Base-by-base conservation (phyloP, 2,329 filamentous ascomycete species). In the Taxawa tesnikishii region DNA sequence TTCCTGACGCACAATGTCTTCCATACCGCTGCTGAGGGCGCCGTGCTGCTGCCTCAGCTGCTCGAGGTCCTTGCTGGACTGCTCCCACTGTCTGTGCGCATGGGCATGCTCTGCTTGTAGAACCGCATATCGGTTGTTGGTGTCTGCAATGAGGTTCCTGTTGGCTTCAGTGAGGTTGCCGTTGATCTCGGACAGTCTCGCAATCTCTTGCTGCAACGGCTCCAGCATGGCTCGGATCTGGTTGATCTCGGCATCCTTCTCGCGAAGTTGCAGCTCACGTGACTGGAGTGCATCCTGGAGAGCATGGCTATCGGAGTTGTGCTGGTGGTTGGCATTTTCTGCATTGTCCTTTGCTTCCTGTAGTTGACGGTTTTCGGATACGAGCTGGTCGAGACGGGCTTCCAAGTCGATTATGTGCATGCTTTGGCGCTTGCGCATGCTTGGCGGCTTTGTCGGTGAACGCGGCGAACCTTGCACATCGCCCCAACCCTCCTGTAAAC, bases 351-450 rank as follows among this genome's bases (percentile, higher is more conserved):
- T 39, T 6, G 82, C 79, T 29, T 87, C 79, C 45, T 74, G 68
- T 16, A 98, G 74, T 40, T 75, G 63, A 35, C 79, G 76, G 51
- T 96, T 96, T 55, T 98, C 88, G 14, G 79, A 75, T 25, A 80
- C 66, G 42, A 98, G 68, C 56, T 88, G 79, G 46, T 94, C 84
- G 47, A 98, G 71, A 49, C 73, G 75, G 38, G 73, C 68, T 64
- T 96, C 85, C 51, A 98, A 76, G 49, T 98, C 88, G 51, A 71
- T 62, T 39, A 96, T 76, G 62, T 96, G 88, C 78, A 96, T 88
- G 68, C 88, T 96, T 60, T 94, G 90, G 53, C 88, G 83, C 54
- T 88, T 87, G 48, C 88, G 87, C 73, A 98, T 82, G 66, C 85
- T 94, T 52, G 87, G 84, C 48, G 90, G 87, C 59, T 88, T 78